Base-by-base conservation (phyloP, 345 rosid genomes). In the Citrus medica region DNA sequence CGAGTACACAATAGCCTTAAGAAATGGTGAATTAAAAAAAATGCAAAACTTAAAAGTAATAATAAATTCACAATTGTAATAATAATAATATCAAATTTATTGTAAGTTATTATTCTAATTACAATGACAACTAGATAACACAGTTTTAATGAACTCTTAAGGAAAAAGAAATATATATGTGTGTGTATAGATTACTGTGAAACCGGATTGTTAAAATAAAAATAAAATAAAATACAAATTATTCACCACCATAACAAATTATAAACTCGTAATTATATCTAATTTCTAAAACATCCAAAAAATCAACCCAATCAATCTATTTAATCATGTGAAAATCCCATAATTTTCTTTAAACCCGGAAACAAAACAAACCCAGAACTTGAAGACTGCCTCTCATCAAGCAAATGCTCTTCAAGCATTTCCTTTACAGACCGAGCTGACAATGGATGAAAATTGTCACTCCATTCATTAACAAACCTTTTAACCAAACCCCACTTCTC, bases 331-430 rank as follows among this genome's bases (percentile, higher is more conserved):
- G 81, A 78, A 73, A 92, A 86, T 13, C 97, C 94, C 73, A 89
- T 80, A 58, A 92, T 78, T 46, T 85, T 90, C 91, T 85, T 95
- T 79, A 92, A 86, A 9, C 88, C 89, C 78, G 92, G 89, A 81
- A 90, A 89, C 78, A 87, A 46, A 1, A 60, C 83, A 75, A 65
- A 71, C 69, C 79, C 70, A 74, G 83, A 74, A 67, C 28, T 2
- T 0, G 86, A 16, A 27, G 84, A 4, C 21, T 75, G 10, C 24
- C 74, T 81, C 73, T 84, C 88, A 62, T 85, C 83, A 78, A 21
- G 74, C 67, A 93, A 66, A 80, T 90, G 78, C 84, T 87, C 98
- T 33, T 90, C 95, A 22, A 93, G 82, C 97, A 93, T 88, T 77
- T 89, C 91, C 76, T 78, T 84, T 1, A 89, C 90, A 56, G 92